These are phyloP conservation scores for Pelargonium myrrhifolium DNA, from an alignment of 441 rosid genomes.

Conservation along the genomic window DNA sequence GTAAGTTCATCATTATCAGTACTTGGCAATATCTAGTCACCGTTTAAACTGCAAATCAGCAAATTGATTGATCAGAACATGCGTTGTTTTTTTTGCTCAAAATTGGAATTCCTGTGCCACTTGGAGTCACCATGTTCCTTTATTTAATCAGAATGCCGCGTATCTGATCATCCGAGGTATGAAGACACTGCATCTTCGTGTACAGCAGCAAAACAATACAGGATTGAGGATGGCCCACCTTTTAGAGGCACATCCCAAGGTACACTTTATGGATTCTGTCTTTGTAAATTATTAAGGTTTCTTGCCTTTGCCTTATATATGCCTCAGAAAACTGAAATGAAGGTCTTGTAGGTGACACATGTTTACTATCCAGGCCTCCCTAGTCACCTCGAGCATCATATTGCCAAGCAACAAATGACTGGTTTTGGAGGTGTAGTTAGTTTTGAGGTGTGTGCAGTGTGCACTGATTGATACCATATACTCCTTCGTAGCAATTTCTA, in stretches of 20 bases:
- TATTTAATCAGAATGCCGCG: slow-evolving; percentile 38
- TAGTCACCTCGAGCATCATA: slow-evolving; percentile 84
- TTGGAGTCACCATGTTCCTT: not conserved
- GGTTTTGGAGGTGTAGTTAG: slow-evolving; percentile 99
- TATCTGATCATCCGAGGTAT: slow-evolving; percentile 93
- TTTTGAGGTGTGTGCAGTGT: slow-evolving; percentile 57
- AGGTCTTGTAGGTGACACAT: slow-evolving; percentile 52
- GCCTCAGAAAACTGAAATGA: no score
- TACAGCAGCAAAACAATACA: slow-evolving; percentile 88
- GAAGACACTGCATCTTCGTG: slow-evolving; percentile 99
- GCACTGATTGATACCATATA: not conserved
- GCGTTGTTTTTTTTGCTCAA: not conserved
- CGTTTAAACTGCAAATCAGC: not conserved
- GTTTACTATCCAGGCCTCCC: slow-evolving; percentile 89
- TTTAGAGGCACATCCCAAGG: slow-evolving; percentile 64
- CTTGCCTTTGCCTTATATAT: not conserved
- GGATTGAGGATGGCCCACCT: slow-evolving; percentile 90
- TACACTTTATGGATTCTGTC: not conserved
- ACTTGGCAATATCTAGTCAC: not conserved
- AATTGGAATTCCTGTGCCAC: not conserved
- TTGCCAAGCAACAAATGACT: slow-evolving; percentile 90
- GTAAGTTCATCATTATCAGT: not conserved
- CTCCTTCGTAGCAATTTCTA: not conserved
- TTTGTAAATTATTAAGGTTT: not conserved
- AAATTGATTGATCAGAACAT: not conserved